Base-by-base conservation (phyloP, 805 yeast genomes). In the Gaillardinia entomophila region DNA sequence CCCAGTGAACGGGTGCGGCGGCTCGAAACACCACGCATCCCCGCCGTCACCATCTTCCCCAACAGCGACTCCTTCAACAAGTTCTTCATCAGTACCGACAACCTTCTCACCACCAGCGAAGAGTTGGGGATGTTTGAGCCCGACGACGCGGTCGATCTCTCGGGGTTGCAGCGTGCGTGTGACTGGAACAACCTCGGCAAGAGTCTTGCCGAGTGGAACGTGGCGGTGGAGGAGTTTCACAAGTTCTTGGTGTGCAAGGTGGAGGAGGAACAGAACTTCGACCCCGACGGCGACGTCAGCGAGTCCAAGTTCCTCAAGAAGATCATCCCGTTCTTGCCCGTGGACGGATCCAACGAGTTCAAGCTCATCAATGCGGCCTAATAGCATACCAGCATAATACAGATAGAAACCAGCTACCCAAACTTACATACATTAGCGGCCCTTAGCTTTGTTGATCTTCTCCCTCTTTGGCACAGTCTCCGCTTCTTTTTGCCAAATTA, bases 131-230 rank as follows among this genome's bases (percentile, higher is more conserved):
- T 23, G 11, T 6, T 6, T 6, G 22, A 19, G 22, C 27, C 28
- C 11, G 28, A 29, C 8, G 10, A 6, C 6, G 10, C 22, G 6
- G 10, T 6, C 22, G 22, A 19, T 6, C 22, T 19, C 10, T 6
- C 22, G 6, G 8, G 6, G 22, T 19, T 19, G 22, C 6, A 19
- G 10, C 5, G 5, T 23, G 5, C 25, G 5, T n/a, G n/a, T n/a
- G 44, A 41, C 19, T 17, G 17, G 6, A 16, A 26, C 12, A 27
- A 34, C 4, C 44, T 71, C 22, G 80, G 79, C 8, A 66, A 67
- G 34, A 59, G 74, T 6, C 44, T 77, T 32, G 71, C 68, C 43
- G 83, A 76, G 42, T 72, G 78, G 70, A 67, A 69, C 35, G 20
- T 36, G 3, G 51, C 62, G 26, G 69, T 73, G 15, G 60, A 62